Evolutionary conservation across 306 rosid species (phyloP).

Genomic region (Medicago arabica): DNA sequence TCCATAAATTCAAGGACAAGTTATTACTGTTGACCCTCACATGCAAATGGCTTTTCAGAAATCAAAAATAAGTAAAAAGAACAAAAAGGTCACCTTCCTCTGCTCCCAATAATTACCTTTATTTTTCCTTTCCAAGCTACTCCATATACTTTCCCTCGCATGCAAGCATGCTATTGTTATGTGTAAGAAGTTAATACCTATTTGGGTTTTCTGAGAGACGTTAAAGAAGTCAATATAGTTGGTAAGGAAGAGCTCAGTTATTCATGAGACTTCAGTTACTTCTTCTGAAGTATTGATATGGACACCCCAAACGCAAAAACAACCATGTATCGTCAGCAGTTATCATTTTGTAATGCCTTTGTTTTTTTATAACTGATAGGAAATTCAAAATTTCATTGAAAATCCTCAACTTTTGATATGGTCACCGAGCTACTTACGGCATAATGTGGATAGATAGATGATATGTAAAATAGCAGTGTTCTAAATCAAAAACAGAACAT

Average conservation of each 20-base stretch:
- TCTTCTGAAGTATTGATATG: constrained; percentile 22
- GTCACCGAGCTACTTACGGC: too few species aligned
- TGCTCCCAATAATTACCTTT: constrained; percentile 32
- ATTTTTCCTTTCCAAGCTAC: constrained; percentile 39
- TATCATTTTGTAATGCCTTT: not conserved
- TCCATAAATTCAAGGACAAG: constrained; percentile 1
- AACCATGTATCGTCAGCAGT: constrained; percentile 13
- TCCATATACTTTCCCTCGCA: constrained; percentile 35
- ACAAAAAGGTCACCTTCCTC: constrained; percentile 15
- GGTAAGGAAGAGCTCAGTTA: constrained; percentile 23
- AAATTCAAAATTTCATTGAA: too few species aligned
- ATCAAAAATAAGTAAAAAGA: constrained; percentile 13
- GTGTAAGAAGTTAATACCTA: not conserved
- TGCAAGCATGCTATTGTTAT: constrained; percentile 34
- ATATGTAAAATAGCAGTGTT: too few species aligned
- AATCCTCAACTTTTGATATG: too few species aligned
- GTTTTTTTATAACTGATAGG: too few species aligned
- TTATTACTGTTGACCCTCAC: constrained; percentile 24
- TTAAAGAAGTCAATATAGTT: constrained; percentile 16
- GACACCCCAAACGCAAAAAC: constrained; percentile 1
- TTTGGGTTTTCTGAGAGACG: not conserved
- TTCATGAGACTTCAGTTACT: not conserved
- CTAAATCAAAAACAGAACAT: not conserved
- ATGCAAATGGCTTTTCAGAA: constrained; percentile 37
- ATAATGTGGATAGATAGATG: too few species aligned